A percentile compares a stretch with the other conserved stretches of the same genome.
These are phyloP conservation scores for Ophiocordyceps australis DNA, from an alignment of 2,329 filamentous ascomycete species.

Conservation along the genomic window DNA sequence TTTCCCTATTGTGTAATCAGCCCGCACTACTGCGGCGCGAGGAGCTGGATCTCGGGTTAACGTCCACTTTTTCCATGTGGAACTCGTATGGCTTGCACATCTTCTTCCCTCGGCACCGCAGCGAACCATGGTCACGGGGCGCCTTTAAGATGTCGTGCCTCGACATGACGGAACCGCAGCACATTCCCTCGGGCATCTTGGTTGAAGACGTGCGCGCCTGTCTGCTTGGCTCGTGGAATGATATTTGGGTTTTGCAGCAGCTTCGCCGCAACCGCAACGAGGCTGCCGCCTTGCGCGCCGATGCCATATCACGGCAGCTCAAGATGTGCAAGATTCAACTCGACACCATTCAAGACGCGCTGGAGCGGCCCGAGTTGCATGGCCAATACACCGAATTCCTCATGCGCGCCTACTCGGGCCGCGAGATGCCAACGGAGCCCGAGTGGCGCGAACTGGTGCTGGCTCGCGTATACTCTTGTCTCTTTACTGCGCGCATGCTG, in stretches of 20 bases:
- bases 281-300: constrained; percentile 1
- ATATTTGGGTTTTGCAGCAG: constrained; percentile 13
- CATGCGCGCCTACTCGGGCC: constrained; percentile 10
- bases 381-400: constrained; percentile 5
- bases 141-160: constrained; percentile 13
- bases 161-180: constrained; percentile 8
- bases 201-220: constrained; percentile 16
- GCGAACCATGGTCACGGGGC: constrained; percentile 13
- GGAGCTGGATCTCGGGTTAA: constrained; percentile 17
- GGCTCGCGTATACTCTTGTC: constrained; percentile 10
- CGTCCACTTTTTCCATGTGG: constrained; percentile 15
- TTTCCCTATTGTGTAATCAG: constrained; percentile 14
- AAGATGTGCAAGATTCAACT: constrained; percentile 5
- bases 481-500: constrained; percentile 15
- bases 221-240: constrained; percentile 10
- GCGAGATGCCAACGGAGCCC: constrained; percentile 8
- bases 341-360: constrained; percentile 4
- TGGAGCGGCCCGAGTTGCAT: constrained; percentile 4
- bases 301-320: constrained; percentile 3
- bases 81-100: constrained; percentile 17
- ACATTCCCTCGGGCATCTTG: constrained; percentile 9
- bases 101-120: constrained; percentile 14
- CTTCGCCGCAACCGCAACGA: constrained; percentile 7
- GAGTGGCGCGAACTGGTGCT: constrained; percentile 8
- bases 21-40: constrained; percentile 13